Evolutionary conservation across 75 land plant genomes (phyloP).

Genomic region (Chamaecyparis obtusa): DNA sequence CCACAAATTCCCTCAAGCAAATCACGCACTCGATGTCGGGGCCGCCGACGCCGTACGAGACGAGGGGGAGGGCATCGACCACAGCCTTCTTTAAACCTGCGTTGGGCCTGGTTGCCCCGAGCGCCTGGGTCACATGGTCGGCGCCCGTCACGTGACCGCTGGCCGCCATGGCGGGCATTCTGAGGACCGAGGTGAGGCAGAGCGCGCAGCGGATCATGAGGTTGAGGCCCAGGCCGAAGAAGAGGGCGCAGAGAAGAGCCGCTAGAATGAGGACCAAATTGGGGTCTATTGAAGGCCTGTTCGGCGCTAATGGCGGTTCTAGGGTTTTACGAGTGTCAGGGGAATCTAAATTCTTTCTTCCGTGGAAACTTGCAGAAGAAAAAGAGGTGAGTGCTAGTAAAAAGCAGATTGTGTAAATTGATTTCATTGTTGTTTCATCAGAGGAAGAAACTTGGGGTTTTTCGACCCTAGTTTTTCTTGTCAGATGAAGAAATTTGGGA

Average conservation of each 20-base stretch:
- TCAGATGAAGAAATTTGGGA: too few relatives aligned
- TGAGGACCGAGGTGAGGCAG: constrained; percentile 26
- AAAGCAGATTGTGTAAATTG: neutral
- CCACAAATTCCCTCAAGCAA: constrained; percentile 31
- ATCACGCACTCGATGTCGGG: constrained; percentile 23
- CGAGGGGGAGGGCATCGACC: constrained; percentile 6
- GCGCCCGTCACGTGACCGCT: neutral
- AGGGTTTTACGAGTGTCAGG: neutral
- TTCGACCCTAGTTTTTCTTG: neutral
- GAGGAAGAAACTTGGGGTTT: too few relatives aligned
- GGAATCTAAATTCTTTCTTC: neutral
- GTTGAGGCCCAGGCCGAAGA: constrained; percentile 65
- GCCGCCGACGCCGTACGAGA: neutral
- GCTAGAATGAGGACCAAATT: constrained; percentile 73
- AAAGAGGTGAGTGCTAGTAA: neutral
- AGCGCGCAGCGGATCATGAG: constrained; percentile 69
- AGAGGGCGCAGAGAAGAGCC: constrained; percentile 69
- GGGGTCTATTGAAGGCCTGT: constrained; percentile 30
- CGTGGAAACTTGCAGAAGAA: neutral
- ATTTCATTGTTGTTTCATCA: neutral
- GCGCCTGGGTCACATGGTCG: constrained; percentile 5
- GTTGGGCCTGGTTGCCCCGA: constrained; percentile 6
- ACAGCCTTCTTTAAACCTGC: constrained; percentile 28
- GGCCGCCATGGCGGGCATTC: neutral
- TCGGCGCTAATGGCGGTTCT: neutral